Evolutionary conservation across 1,284 basidiomycete genomes (phyloP).

Genomic region (Athelia psychrophila): DNA sequence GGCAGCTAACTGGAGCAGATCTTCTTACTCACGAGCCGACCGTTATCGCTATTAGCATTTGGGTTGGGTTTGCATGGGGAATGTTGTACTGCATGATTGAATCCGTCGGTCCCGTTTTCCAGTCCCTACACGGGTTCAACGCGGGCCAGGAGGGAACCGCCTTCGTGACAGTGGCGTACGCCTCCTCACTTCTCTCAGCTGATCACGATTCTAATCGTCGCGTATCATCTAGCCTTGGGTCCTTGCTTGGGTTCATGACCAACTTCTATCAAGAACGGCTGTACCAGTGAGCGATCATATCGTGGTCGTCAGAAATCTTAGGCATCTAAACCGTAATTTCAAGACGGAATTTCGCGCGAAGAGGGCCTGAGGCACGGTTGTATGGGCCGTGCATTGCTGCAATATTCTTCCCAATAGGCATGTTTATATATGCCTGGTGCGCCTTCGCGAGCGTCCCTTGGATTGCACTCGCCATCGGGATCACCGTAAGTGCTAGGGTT

Average conservation of each 20-base stretch:
- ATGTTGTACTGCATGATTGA: conserved; percentile 70
- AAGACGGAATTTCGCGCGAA: conserved; percentile 49
- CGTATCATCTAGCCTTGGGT: background rate
- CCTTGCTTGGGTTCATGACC: conserved; percentile 48
- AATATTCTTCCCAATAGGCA: background rate
- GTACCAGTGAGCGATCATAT: conserved; percentile 47
- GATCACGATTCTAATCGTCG: background rate
- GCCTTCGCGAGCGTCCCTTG: conserved; percentile 1
- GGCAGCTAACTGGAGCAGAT: conserved; percentile 30
- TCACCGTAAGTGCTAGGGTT: background rate
- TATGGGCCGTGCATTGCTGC: background rate
- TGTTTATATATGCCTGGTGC: conserved; percentile 4
- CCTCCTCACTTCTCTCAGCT: conserved; percentile 7
- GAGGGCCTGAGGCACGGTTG: conserved; percentile 32
- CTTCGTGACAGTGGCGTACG: conserved; percentile 60
- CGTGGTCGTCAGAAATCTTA: background rate
- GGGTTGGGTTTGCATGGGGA: conserved; percentile 80
- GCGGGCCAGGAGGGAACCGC: conserved; percentile 61
- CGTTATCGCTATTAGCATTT: conserved; percentile 74
- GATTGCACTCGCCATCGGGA: conserved; percentile 1
- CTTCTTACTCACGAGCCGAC: conserved; percentile 75
- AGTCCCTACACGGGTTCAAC: conserved; percentile 62
- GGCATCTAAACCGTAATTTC: conserved; percentile 10
- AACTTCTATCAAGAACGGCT: conserved; percentile 67
- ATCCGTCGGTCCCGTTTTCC: conserved; percentile 60